Evolutionary conservation across 2,329 filamentous ascomycete species (phyloP), one percentile per base, ranked within the genome.

Genomic region (Rugonectria rugulosa): DNA sequence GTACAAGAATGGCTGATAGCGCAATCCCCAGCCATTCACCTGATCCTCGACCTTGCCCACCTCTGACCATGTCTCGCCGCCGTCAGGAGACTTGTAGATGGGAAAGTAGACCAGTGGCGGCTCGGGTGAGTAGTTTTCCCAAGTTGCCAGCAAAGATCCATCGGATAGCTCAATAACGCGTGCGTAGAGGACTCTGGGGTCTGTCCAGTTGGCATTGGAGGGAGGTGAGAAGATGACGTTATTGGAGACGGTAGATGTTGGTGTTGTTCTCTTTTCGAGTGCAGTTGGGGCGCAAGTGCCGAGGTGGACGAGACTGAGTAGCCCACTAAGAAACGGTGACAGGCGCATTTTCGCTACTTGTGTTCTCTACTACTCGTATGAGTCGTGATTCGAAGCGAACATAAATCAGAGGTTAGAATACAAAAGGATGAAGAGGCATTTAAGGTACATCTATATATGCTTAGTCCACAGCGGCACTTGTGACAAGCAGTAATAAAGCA

Each of bases 1-100:
- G 64, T 88, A 89, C 12, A 91, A 75, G 69, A 84, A 83, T 0
- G 89, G 89, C 65, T 91, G 89, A 65, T 89, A 90, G 24, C 86
- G 81, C 49, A 90, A 70, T 17, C 88, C 88, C 75, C 83, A 86
- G 36, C 81, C 81, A 60, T 89, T 87, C 24, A 82, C 83, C 43
- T 82, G 78, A 67, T 91, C 88, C 12, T 83, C 75, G 9, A 91
- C 83, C 14, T 79, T 79, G 5, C 86, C 84, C 44, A 89, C 76
- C 67, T 88, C 81, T 14, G 77, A 76, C 88, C 88, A 91, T 2
- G 81, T 85, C 47, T 76, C 66, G 11, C 85, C 84, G 29, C 77
- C 72, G 65, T 87, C 82, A n/a, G 66, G 72, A 32, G 80, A 84
- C 58, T 75, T 71, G 64, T 76, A 82, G 61, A 84, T 79, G 50